Base-by-base conservation (phyloP, 257 asterid genomes). In the Sherardia arvensis region DNA sequence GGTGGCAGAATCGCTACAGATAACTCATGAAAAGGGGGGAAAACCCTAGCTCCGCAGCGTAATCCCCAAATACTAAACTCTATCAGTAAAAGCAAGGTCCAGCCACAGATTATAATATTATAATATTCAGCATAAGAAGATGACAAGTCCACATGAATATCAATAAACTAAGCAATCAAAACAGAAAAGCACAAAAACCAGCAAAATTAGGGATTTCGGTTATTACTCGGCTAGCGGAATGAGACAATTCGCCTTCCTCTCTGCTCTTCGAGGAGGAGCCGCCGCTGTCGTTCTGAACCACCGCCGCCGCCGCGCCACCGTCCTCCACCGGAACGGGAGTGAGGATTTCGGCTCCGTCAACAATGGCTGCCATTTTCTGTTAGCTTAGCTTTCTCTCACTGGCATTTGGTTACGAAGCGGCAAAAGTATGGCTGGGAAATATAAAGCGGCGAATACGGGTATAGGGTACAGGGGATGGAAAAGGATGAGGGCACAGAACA, bases 211-310 rank as follows among this genome's bases (percentile, higher is more conserved):
- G 61, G 51, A n/a, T 7, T 9, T 7, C 48, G 10, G 60, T 15
- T 26, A 17, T 27, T 27, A 64, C 76, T 11, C 68, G 71, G 18
- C 65, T 79, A 47, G 59, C 79, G 22, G 64, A 65, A 29, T 79
- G 54, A 63, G 79, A 76, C 4, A 79, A 71, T 57, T 79, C 81
- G 68, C 84, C 84, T 79, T 79, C 84, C 66, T 76, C 84, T 59
- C 69, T 79, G 69, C 71, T 73, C 49, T 56, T 64, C 5, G 67
- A 59, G 28, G 70, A 49, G 22, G 53, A 25, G 12, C 38, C 25
- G 11, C 23, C 26, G 26, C 32, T 32, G 14, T 21, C 34, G 25
- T 22, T 55, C 0, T 15, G 51, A 15, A 5, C 30, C 20, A 8
- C 60, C 8, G 61, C 68, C 32, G 23, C 57, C 66, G 36, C 26